Evolutionary conservation across 2,329 filamentous ascomycete genomes (phyloP), one percentile per base, ranked within the genome.

Genomic region (Fusarium sp.): DNA sequence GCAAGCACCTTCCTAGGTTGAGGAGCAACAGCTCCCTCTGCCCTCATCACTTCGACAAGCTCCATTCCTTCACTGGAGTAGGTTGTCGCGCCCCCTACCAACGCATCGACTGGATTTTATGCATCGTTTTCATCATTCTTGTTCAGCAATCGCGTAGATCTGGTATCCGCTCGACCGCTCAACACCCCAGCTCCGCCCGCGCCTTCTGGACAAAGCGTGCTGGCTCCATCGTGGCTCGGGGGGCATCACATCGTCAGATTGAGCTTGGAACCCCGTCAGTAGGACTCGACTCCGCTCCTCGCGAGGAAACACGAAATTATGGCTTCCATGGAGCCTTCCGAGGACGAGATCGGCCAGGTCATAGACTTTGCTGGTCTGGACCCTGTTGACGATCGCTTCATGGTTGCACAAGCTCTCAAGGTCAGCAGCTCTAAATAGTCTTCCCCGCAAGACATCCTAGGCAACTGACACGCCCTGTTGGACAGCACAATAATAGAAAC

Each of bases 371-470:
- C 83, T 7, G 75, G 77, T 38, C 81, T 86, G 34, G 71, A 82
- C 65, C 77, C 76, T 6, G 56, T 76, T 2, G 72, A 80, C n/a
- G 85, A 87, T 67, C 83, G 82, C 22, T 70, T 73, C 45, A 78
- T 87, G 72, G 81, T 85, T 34, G 79, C 82, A 50, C 78, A 82
- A 50, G 85, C 85, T 24, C 81, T 87, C 47, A 85, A 83, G 83
- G 84, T 85, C 68, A 57, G 61, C 56, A 54, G 47, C 61, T 64
- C 54, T 20, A 60, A 31, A 24, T 20, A 40, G 50, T 29, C 22
- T 34, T 31, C 14, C 50, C 31, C 20, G 45, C 54, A 27, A 40
- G 50, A 54, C 37, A 24, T 40, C n/a, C 34, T 18, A 62, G 50
- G 42, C 50, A 42, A 62, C 73, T 75, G 22, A 76, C 67, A 56